phyloP scores from a whole-genome alignment of 108 stramenopile genomes.

The Pseudonitzschia delicatissima region DNA sequence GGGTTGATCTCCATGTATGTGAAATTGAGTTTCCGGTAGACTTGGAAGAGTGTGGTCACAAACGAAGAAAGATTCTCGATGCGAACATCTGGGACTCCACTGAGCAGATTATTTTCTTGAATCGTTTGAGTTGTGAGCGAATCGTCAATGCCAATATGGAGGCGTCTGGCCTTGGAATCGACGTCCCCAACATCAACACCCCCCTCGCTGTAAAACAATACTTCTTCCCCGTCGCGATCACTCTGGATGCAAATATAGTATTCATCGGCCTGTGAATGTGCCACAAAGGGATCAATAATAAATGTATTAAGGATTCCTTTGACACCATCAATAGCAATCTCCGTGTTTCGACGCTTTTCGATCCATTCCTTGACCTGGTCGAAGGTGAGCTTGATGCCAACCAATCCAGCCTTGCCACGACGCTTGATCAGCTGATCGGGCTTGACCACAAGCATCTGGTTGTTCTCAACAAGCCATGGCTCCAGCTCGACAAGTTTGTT shows the following conservation, averaged over 20 bases:
- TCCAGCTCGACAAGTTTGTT: conserved; percentile 44
- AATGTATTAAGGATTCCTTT: conserved; percentile 76
- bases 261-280: conserved; percentile 79
- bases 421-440: conserved; percentile 94
- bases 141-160: conserved; percentile 46
- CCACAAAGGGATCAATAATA: conserved; percentile 88
- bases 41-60: conserved; percentile 60
- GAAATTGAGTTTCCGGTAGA: conserved; percentile 84
- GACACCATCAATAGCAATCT: conserved; percentile 60
- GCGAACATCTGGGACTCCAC: conserved; percentile 55
- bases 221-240: conserved; percentile 75
- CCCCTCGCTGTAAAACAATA: conserved; percentile 83
- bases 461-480: conserved; percentile 62
- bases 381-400: conserved; percentile 78
- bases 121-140: conserved; percentile 27
- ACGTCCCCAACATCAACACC: conserved; percentile 93
- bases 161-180: conserved; percentile 74
- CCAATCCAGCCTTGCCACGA: conserved; percentile 89
- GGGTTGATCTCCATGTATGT: conserved; percentile 91
- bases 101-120: conserved; percentile 31
- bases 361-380: conserved; percentile 76
- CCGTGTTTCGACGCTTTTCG: conserved; percentile 61
- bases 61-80: conserved; percentile 54
- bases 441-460: conserved; percentile 71
- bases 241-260: conserved; percentile 89